Evolutionary conservation across 2,329 filamentous ascomycete genomes (phyloP).

Genomic region (Fusarium aywerte): DNA sequence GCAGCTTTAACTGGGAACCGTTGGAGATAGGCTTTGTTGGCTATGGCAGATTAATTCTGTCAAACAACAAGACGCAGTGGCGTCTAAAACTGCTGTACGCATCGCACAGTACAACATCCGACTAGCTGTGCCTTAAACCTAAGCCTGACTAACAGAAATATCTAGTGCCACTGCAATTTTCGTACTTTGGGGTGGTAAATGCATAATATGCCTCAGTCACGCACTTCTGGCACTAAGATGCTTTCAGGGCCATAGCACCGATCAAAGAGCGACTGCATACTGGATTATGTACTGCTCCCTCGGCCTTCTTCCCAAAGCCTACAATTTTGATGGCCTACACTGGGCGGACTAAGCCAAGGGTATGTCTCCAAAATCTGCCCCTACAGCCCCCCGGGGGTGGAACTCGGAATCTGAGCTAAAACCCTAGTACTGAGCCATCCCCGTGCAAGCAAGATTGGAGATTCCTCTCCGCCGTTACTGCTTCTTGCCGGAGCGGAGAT

Average conservation of each 20-base stretch:
- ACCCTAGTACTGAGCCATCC: conserved; percentile 1
- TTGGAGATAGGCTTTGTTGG: neutral
- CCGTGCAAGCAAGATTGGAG: conserved; percentile 9
- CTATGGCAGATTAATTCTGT: neutral
- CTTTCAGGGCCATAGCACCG: no score
- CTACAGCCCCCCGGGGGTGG: conserved; percentile 12
- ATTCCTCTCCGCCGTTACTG: conserved; percentile 5
- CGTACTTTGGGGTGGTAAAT: neutral
- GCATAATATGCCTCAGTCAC: conserved; percentile 13
- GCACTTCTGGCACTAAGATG: neutral
- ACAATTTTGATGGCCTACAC: neutral
- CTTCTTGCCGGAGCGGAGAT: neutral
- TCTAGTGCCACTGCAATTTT: conserved; percentile 1
- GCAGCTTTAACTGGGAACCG: neutral
- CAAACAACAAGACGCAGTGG: neutral
- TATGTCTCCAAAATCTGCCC: neutral
- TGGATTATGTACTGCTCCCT: neutral
- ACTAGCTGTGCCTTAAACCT: neutral
- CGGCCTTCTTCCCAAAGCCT: conserved; percentile 10
- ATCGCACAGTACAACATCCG: neutral
- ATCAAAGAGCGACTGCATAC: no score
- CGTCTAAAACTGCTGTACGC: neutral
- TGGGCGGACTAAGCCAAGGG: conserved; percentile 10
- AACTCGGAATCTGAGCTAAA: neutral
- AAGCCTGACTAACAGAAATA: conserved; percentile 26